A percentile compares a stretch with the other conserved stretches of the same genome.
Evolutionary conservation across 1,284 basidiomycete species (phyloP).

Genomic region (Ganoderma multipileum): DNA sequence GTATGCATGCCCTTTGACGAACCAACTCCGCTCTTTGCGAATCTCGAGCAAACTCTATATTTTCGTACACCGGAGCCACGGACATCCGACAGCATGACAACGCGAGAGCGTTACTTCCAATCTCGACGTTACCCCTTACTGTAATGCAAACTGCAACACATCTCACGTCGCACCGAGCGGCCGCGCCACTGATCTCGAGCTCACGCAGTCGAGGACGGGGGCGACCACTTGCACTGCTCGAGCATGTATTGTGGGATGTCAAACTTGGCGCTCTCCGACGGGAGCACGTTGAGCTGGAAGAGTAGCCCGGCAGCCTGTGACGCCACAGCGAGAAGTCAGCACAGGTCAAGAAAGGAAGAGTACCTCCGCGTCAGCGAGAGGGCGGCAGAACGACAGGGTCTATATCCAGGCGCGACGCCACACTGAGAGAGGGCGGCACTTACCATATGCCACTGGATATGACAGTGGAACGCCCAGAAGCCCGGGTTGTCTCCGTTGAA

Average conservation of each 20-base stretch:
- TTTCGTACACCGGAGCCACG: background rate
- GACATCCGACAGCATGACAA: background rate
- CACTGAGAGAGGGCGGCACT: background rate
- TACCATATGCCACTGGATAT: conserved; percentile 47
- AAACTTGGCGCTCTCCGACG: conserved; percentile 36
- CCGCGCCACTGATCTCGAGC: background rate
- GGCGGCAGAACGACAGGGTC: background rate
- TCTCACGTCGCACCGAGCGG: background rate
- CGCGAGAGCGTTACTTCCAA: background rate
- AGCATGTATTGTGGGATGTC: conserved; percentile 43
- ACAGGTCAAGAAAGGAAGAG: background rate
- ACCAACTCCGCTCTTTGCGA: background rate
- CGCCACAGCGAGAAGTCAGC: background rate
- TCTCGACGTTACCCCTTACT: too few species aligned
- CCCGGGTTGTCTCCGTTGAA: conserved; percentile 47
- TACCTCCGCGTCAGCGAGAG: background rate
- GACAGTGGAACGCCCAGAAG: conserved; percentile 47
- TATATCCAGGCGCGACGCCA: background rate
- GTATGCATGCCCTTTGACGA: background rate
- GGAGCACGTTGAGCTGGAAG: conserved; percentile 44
- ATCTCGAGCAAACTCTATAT: background rate
- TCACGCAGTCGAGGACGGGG: background rate
- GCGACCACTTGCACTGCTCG: conserved; percentile 35
- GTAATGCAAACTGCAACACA: background rate
- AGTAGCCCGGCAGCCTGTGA: conserved; percentile 40